Percentiles rank a stretch among this genome's conserved stretches.
Evolutionary conservation across 2,329 filamentous ascomycete species (phyloP).

Genomic region (Acrodontium crateriforme): DNA sequence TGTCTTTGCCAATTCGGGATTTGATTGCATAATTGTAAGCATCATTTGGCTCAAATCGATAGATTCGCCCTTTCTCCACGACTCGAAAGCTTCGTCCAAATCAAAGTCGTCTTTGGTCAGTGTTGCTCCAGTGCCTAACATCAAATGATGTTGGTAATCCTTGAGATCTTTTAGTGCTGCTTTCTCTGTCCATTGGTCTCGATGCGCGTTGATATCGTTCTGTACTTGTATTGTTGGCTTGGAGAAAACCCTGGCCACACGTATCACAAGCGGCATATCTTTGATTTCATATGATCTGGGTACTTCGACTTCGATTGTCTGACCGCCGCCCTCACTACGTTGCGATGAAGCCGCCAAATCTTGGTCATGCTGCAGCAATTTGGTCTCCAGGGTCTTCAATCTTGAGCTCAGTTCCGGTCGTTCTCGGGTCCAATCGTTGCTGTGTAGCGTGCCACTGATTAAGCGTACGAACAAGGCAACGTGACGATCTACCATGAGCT

Average conservation of each 20-base stretch:
- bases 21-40: slow-evolving; percentile 73
- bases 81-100: slow-evolving; percentile 69
- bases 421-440: slow-evolving; percentile 74
- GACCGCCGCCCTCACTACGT: slow-evolving; percentile 44
- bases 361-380: slow-evolving; percentile 85
- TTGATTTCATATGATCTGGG: slow-evolving; percentile 86
- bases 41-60: slow-evolving; percentile 87
- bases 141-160: slow-evolving; percentile 79
- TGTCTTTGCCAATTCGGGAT: slow-evolving; percentile 71
- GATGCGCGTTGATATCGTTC: slow-evolving; percentile 71
- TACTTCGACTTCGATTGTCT: slow-evolving; percentile 65
- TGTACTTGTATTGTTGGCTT: slow-evolving; percentile 68
- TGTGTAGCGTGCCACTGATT: slow-evolving; percentile 63
- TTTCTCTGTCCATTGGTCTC: slow-evolving; percentile 75
- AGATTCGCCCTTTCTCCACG: slow-evolving; percentile 82
- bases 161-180: slow-evolving; percentile 85
- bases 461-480: slow-evolving; percentile 88
- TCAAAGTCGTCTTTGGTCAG: slow-evolving; percentile 80
- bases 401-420: slow-evolving; percentile 70
- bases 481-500: slow-evolving; percentile 82
- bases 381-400: slow-evolving; percentile 74
- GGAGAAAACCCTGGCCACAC: slow-evolving; percentile 76
- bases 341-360: slow-evolving; percentile 56
- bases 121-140: slow-evolving; percentile 61
- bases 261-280: slow-evolving; percentile 88